Conservation (phyloP, 176 grass and related monocot genomes). For the Avena insularis region DNA sequence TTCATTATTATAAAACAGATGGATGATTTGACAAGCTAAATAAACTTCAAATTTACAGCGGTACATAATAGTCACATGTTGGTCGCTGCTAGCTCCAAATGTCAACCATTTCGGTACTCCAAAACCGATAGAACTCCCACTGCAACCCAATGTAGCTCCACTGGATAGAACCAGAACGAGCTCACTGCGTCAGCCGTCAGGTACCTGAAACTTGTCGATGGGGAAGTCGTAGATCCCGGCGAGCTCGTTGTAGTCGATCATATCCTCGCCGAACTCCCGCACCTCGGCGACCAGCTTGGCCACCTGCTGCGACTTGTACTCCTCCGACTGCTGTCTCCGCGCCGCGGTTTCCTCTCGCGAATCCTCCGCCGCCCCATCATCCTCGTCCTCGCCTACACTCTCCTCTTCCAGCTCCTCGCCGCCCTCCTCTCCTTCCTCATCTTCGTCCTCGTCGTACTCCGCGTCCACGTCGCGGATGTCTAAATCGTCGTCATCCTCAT, state of each 20-base stretch:
- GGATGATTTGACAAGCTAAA: background rate
- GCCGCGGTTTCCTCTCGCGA: slow-evolving; percentile 20
- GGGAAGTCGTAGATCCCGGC: slow-evolving; percentile 87
- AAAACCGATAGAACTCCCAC: background rate
- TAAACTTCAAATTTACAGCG: background rate
- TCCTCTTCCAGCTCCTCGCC: slow-evolving; percentile 54
- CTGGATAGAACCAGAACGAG: background rate
- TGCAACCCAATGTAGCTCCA: background rate
- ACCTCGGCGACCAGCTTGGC: slow-evolving; percentile 71
- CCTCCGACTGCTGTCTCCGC: slow-evolving; percentile 61
- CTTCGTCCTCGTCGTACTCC: slow-evolving; percentile 48
- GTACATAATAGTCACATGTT: no score
- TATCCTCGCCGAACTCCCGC: slow-evolving; percentile 73
- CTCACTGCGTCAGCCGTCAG: background rate
- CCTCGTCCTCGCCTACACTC: slow-evolving; percentile 49
- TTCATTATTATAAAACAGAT: background rate
- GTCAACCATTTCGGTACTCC: background rate
- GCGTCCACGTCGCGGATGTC: slow-evolving; percentile 43
- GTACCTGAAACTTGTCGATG: slow-evolving; percentile 95
- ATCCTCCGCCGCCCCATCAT: slow-evolving; percentile 35
- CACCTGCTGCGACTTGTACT: slow-evolving; percentile 69
- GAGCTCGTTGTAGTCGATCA: slow-evolving; percentile 89
- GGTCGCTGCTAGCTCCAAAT: background rate
- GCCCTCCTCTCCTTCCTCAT: slow-evolving; percentile 48
- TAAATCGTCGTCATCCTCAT: slow-evolving; percentile 56